phyloP scores from a whole-genome alignment of 495 filamentous ascomycete genomes.

The Ramalina intermedia region DNA sequence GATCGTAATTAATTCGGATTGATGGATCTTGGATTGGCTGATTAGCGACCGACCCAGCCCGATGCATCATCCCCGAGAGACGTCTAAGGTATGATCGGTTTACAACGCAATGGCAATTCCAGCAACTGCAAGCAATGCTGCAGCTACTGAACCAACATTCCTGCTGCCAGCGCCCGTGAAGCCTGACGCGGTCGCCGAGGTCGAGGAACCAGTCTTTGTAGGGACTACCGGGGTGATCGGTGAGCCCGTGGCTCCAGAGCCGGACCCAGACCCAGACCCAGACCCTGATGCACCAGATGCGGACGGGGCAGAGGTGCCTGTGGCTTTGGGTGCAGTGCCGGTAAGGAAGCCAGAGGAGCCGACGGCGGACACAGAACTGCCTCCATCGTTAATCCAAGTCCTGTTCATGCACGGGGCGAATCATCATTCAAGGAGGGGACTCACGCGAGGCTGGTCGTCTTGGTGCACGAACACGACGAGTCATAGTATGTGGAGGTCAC shows the following conservation, averaged over 20 bases:
- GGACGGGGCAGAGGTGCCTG: slow-evolving; percentile 7
- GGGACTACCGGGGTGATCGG: slow-evolving; percentile 10
- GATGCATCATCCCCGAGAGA: not conserved
- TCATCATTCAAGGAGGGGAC: not conserved
- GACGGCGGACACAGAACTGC: slow-evolving; percentile 5
- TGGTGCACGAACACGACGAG: slow-evolving; percentile 14
- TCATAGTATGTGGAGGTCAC: slow-evolving; percentile 16
- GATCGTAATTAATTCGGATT: too few species aligned
- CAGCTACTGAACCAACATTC: slow-evolving; percentile 16
- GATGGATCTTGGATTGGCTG: too few species aligned
- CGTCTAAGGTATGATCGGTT: not conserved
- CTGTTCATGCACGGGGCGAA: not conserved
- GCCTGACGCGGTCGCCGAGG: slow-evolving; percentile 1
- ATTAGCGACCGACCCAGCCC: too few species aligned
- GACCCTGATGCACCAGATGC: slow-evolving; percentile 4
- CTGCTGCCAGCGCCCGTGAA: slow-evolving; percentile 14
- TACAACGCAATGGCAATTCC: slow-evolving; percentile 13
- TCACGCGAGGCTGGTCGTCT: slow-evolving; percentile 9
- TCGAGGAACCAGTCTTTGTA: slow-evolving; percentile 10
- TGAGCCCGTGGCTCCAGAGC: slow-evolving; percentile 10
- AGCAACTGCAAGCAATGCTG: slow-evolving; percentile 9
- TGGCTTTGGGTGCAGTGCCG: slow-evolving; percentile 1
- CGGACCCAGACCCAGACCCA: slow-evolving; percentile 1
- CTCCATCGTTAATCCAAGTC: not conserved
- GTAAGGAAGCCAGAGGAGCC: slow-evolving; percentile 8